Base-by-base conservation (phyloP, 73 alveolate genomes). In the Blepharisma japonicum region DNA sequence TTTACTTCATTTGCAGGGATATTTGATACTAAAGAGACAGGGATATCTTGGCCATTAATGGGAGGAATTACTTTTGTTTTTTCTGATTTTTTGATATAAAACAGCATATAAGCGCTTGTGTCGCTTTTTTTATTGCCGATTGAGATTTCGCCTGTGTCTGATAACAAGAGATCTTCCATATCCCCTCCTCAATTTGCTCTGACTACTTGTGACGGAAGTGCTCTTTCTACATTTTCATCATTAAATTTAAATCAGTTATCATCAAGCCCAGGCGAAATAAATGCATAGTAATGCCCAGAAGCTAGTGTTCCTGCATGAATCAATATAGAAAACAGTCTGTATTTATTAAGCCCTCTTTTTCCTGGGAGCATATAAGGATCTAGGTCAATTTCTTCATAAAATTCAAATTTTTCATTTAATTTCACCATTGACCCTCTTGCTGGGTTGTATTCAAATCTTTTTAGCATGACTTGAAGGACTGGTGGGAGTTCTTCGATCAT, bases 251-350 rank as follows among this genome's bases (percentile, higher is more conserved):
- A 81, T 89, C 94, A 87, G 48, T 66, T 5, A 5, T 77, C 84
- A 0, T 84, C 82, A 6, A 61, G 32, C 4, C 78, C 45, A 38
- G 89, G 90, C 38, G 71, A 51, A 56, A 87, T 83, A 49, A 70
- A 87, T 45, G 98, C 94, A 77, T 49, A 91, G 83, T 94, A 94
- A 81, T 94, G 98, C 14, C 98, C 98, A 61, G 90, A 82, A 9
- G 83, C 87, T 0, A 90, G 88, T 77, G 85, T 83, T 48, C 98
- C 98, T 72, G 89, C 81, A 76, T 94, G 98, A 18, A 94, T 92
- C 46, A 91, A 81, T 18, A 94, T 92, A 42, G 96, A 79, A 67
- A 90, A 96, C 7, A 94, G 84, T 21, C 70, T 82, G 82, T 91
- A 94, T 68, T 88, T 77, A 61, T 87, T 25, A 25, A 32, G 56